A percentile compares a stretch with the other conserved stretches of the same genome.
Conservation (phyloP, 257 asterid species). For the Asclepias syriaca region DNA sequence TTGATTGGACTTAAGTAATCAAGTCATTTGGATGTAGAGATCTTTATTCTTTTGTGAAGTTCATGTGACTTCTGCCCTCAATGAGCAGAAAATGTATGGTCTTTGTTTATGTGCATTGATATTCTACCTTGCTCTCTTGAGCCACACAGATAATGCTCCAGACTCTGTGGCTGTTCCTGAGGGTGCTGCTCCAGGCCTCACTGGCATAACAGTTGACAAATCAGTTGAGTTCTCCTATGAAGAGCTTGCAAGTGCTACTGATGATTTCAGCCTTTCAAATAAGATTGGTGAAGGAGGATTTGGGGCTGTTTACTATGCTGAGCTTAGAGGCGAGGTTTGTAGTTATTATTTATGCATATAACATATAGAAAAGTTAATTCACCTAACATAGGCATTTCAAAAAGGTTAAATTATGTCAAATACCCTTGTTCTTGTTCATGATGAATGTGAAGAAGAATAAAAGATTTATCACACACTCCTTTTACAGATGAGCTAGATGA, state of each 20-base stretch:
- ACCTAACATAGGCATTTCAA: neutral
- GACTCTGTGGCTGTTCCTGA: slow-evolving; percentile 35
- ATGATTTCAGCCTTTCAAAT: slow-evolving; percentile 77
- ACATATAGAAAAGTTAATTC: neutral
- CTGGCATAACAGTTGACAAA: slow-evolving; percentile 78
- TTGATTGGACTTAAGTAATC: neutral
- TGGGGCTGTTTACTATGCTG: slow-evolving; percentile 95
- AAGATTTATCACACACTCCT: neutral
- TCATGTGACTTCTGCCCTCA: neutral
- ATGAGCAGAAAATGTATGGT: slow-evolving; percentile 1
- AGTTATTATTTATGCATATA: slow-evolving; percentile 1
- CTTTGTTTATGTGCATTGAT: slow-evolving; percentile 4
- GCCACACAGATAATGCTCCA: slow-evolving; percentile 26
- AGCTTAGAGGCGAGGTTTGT: slow-evolving; percentile 97
- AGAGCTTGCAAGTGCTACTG: slow-evolving; percentile 82
- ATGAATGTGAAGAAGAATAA: neutral
- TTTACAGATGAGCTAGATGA: neutral
- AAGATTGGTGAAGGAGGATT: slow-evolving; percentile 98
- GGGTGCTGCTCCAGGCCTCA: slow-evolving; percentile 44
- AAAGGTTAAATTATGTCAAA: no score
- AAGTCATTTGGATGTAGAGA: neutral
- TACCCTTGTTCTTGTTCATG: neutral
- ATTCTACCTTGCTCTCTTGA: slow-evolving; percentile 27
- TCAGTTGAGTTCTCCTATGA: slow-evolving; percentile 92
- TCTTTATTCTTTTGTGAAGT: neutral